phyloP scores from a whole-genome alignment of 768 basidiomycete species.

The Pulveroboletus frians region DNA sequence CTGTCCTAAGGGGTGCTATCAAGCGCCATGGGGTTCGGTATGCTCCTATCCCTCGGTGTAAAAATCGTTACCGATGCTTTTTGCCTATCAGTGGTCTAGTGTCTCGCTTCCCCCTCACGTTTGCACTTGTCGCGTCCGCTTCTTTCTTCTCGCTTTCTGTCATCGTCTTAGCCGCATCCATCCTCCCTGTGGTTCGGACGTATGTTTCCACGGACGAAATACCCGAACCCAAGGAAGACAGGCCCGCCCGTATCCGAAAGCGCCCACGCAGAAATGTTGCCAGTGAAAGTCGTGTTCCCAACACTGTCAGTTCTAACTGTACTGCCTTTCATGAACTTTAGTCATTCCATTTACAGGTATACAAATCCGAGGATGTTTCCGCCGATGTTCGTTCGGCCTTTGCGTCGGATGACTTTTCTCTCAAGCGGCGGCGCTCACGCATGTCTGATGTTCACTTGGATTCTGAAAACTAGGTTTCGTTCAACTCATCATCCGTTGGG shows the following conservation, averaged over 20 bases:
- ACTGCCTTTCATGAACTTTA: background rate
- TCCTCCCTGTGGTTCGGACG: conserved; percentile 44
- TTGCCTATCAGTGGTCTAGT: conserved; percentile 51
- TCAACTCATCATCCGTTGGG: conserved; percentile 6
- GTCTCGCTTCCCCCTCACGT: conserved; percentile 61
- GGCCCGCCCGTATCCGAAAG: conserved; percentile 23
- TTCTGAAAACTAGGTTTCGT: conserved; percentile 23
- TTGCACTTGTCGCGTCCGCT: conserved; percentile 42
- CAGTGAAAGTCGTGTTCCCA: conserved; percentile 18
- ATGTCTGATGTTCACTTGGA: conserved; percentile 29
- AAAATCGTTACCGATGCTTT: background rate
- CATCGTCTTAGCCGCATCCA: conserved; percentile 43
- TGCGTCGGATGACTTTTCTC: conserved; percentile 26
- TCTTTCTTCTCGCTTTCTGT: conserved; percentile 46
- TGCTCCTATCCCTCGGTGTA: conserved; percentile 13
- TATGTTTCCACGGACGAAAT: conserved; percentile 16
- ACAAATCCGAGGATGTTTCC: conserved; percentile 25
- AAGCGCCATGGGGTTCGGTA: conserved; percentile 69
- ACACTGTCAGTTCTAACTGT: conserved; percentile 18
- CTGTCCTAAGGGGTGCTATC: conserved; percentile 56
- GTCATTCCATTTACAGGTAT: conserved; percentile 18
- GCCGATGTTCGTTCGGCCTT: conserved; percentile 30
- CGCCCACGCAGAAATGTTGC: conserved; percentile 22
- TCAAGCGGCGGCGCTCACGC: conserved; percentile 46
- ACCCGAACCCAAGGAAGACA: conserved; percentile 18